Evolutionary conservation across 768 basidiomycete species (phyloP), one percentile per base, ranked within the genome.

Genomic region (Hygrocybe coccinea): DNA sequence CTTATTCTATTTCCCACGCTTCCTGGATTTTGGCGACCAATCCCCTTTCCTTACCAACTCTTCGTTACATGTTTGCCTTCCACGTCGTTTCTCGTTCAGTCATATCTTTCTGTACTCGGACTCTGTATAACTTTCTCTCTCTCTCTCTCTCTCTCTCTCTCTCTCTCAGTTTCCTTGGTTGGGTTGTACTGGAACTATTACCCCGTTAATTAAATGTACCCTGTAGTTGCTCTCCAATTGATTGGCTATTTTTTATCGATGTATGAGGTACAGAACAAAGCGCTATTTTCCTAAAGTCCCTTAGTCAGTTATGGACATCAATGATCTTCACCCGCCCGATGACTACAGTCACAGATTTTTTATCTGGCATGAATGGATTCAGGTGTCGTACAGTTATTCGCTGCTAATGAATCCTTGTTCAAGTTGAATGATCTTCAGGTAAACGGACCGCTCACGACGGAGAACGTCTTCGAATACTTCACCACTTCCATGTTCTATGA

Each of bases 401-500:
- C 22, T 48, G 35, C 33, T n/a, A 24, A 37, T 36, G 19, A 35
- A 19, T 15, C 22, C 11, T 41, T 54, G 45, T 44, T 36, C 48
- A 46, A 59, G n/a, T n/a, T n/a, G n/a, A n/a, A n/a, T n/a, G n/a
- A n/a, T n/a, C n/a, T n/a, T n/a, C n/a, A 89, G 83, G 89, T 84
- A 4, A 83, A 90, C 59, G 91, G 89, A 3, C 86, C 86, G 2
- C 76, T 94, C 61, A 84, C 86, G 7, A 69, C 77, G 2, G 82
- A 89, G 60, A 89, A 87, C 65, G 91, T 90, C 50, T 85, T 95
- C 59, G 91, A 94, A 54, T 95, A 95, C 75, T 95, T 95, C 67
- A 76, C 87, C 11, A 83, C 83, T 1, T 93, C 91, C 25, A 92
- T 92, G 83, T 95, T 93, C 75, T 95, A 92, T 68, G 92, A 95